Base-by-base conservation (phyloP, 1,284 basidiomycete species). In the Irpex lacteus region DNA sequence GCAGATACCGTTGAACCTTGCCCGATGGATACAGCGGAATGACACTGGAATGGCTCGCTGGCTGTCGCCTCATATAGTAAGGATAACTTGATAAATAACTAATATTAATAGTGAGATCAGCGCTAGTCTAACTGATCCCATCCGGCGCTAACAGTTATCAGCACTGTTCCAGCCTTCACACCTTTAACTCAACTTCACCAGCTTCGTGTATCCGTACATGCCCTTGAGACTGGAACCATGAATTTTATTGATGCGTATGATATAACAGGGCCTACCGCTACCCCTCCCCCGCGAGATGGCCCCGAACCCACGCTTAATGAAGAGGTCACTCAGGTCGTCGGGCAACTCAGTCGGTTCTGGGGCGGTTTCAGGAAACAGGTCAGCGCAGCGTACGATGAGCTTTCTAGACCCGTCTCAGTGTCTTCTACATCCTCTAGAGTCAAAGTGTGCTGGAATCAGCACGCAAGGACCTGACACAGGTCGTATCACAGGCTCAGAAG, bases 311-410 rank as follows among this genome's bases (percentile, higher is more conserved):
- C 83, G 63, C 78, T 96, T 59, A 90, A 96, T 72, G 90, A 95
- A 69, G 95, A 96, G 75, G 92, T 97, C 6, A 84, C 83, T 3
- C 90, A 96, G 73, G 94, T 95, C 21, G 86, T 96, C 60, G 91
- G 91, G 19, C 88, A 91, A 70, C 79, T 96, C n/a, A 90, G 88
- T 47, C 82, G 86, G 63, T 90, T 95, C 74, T 97, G 94, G 94
- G 94, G 94, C 57, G 91, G 92, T 15, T 91, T 96, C 72, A 86
- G 88, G 79, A 92, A 91, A 75, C 92, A 95, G 87, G 94, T 90
- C 69, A 70, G 88, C 26, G 37, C 53, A 13, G 13, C 44, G 6
- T 47, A 59, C 64, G 32, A 34, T 6, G 5, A 34, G 32, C 32
- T 34, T 34, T 6, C 6, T 34, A 34, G 6, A 34, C 32, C 32